These are phyloP conservation scores for Hypoxylon fragiforme DNA, from an alignment of 495 filamentous ascomycete species.

Conservation along the genomic window DNA sequence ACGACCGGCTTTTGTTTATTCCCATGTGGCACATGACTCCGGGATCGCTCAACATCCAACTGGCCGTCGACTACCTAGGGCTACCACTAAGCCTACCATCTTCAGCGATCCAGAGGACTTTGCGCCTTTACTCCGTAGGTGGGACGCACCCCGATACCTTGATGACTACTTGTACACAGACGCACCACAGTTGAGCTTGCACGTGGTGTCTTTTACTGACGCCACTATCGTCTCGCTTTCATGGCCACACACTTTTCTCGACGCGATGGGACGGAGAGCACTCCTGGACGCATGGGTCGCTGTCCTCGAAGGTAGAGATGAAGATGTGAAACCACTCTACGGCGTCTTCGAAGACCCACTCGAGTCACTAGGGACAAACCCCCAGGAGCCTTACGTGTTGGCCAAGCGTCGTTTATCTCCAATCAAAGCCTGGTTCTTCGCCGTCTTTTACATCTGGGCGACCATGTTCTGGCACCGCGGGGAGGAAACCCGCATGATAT, in stretches of 20 bases:
- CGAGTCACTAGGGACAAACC: constrained; percentile 3
- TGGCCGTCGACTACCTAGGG: constrained; percentile 33
- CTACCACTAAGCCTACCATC: constrained; percentile 37
- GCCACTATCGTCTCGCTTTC: constrained; percentile 50
- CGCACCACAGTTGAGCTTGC: constrained; percentile 49
- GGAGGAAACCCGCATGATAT: constrained; percentile 45
- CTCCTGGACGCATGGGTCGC: constrained; percentile 44
- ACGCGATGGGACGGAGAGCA: constrained; percentile 47
- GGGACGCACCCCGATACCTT: constrained; percentile 34
- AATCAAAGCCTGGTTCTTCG: constrained; percentile 35
- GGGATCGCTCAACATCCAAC: constrained; percentile 42
- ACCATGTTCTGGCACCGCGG: constrained; percentile 30
- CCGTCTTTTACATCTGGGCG: constrained; percentile 30
- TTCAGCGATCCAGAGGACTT: constrained; percentile 39
- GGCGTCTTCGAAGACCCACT: constrained; percentile 41
- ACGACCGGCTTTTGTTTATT: constrained; percentile 44
- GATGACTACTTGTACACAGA: constrained; percentile 48
- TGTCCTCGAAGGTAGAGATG: constrained; percentile 44
- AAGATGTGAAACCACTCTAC: constrained; percentile 42
- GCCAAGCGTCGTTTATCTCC: constrained; percentile 29
- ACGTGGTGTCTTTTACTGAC: constrained; percentile 53
- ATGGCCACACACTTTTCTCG: constrained; percentile 54
- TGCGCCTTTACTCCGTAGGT: constrained; percentile 18
- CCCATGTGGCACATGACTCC: constrained; percentile 35
- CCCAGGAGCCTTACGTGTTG: constrained; percentile 29